A percentile compares a stretch with the other conserved stretches of the same genome.
These are phyloP conservation scores for Pyricularia sp. DNA, from an alignment of 2,329 filamentous ascomycete species.

Conservation along the genomic window DNA sequence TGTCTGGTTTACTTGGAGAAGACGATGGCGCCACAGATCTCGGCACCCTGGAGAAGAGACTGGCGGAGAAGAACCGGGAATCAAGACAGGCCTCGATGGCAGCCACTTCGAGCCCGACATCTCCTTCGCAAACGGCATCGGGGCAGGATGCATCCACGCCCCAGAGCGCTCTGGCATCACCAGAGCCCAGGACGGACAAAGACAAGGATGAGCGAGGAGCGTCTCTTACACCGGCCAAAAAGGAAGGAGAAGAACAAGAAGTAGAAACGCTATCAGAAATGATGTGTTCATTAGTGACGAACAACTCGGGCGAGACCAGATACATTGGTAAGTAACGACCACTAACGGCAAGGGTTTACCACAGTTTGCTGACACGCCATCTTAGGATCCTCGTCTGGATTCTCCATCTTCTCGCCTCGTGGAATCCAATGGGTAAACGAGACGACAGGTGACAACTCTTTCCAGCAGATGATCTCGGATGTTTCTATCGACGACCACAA, in stretches of 20 bases:
- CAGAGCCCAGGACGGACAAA: slow-evolving; percentile 25
- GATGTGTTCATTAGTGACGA: slow-evolving; percentile 97
- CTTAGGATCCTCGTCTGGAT: slow-evolving; percentile 83
- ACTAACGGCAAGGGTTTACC: neutral
- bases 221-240: slow-evolving; percentile 20
- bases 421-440: slow-evolving; percentile 98
- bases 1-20: slow-evolving; percentile 73
- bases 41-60: slow-evolving; percentile 70
- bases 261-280: slow-evolving; percentile 87
- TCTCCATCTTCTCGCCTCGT: slow-evolving; percentile 97
- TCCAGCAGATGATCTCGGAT: slow-evolving; percentile 86
- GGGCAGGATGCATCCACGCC: slow-evolving; percentile 34
- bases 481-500: slow-evolving; percentile 89
- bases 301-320: slow-evolving; percentile 84
- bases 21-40: slow-evolving; percentile 83
- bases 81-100: slow-evolving; percentile 36
- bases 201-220: slow-evolving; percentile 20
- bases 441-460: slow-evolving; percentile 90
- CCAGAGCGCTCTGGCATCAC: slow-evolving; percentile 41
- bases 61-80: slow-evolving; percentile 42
- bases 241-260: slow-evolving; percentile 47
- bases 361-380: neutral
- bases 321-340: slow-evolving; percentile 68
- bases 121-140: slow-evolving; percentile 34
- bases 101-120: slow-evolving; percentile 33